Evolutionary conservation across 2,329 filamentous ascomycete genomes (phyloP), one percentile per base, ranked within the genome.

Genomic region (Talaromyces sp.): DNA sequence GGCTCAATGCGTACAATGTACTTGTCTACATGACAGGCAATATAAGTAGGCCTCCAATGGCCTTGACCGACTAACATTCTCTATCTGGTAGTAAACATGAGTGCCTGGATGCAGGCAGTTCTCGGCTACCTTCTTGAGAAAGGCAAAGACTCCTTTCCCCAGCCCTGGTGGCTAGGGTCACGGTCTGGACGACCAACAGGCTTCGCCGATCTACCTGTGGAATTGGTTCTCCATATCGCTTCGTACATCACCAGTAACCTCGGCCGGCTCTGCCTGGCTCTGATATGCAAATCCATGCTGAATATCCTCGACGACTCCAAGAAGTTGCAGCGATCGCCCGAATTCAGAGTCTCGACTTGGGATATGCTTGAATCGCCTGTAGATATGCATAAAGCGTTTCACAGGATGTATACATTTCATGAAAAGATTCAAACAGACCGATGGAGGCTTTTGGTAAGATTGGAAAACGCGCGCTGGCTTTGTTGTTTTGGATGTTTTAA

Each of bases 391-490:
- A n/a, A n/a, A n/a, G n/a, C n/a, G n/a, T n/a, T n/a, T n/a, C n/a
- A n/a, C n/a, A n/a, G n/a, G n/a, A n/a, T n/a, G n/a, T n/a, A n/a
- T n/a, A n/a, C n/a, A n/a, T n/a, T n/a, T n/a, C n/a, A n/a, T n/a
- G n/a, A n/a, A n/a, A n/a, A n/a, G n/a, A n/a, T n/a, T n/a, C n/a
- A n/a, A n/a, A n/a, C n/a, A n/a, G 33, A 21, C 7, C 54, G 45
- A 5, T 57, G 55, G 55, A 8, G 35, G 6, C 39, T 57, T 6
- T 15, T 57, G 31, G 5, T 11, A 7, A 15, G 45, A 8, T 17
- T 57, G 21, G 55, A 57, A 33, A 46, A 51, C 25, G 17, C 35
- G 36, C 35, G n/a, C 21, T 57, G 55, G 55, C 36, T 31, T 21
- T n/a, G 19, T n/a, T 56, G 41, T 36, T n/a, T 41, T 19, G 28